These are phyloP conservation scores for Wickerhamomyces tratensis DNA, from an alignment of 805 yeast genomes.

Conservation along the genomic window DNA sequence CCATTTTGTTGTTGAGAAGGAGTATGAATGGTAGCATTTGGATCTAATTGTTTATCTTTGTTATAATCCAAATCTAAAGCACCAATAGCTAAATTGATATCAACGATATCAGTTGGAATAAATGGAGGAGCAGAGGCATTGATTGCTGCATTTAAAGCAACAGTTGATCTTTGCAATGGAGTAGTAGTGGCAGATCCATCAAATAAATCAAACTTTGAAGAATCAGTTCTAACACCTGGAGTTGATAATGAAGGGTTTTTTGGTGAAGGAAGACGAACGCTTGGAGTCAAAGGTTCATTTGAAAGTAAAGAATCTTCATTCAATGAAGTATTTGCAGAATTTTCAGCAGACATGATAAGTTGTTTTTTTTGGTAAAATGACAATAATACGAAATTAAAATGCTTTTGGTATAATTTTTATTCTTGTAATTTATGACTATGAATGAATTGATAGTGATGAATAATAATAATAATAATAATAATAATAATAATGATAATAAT, in stretches of 20 bases:
- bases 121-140: slow-evolving; percentile 17
- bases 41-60: too few relatives aligned
- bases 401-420: too few relatives aligned
- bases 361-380: too few relatives aligned
- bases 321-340: slow-evolving; percentile 10
- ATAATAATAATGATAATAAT: not conserved
- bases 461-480: not conserved
- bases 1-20: not conserved
- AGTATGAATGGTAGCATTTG: too few relatives aligned
- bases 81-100: slow-evolving; percentile 17
- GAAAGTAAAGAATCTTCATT: slow-evolving; percentile 4
- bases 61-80: slow-evolving; percentile 14
- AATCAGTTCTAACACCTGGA: slow-evolving; percentile 4
- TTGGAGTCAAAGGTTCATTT: slow-evolving; percentile 8
- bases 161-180: slow-evolving; percentile 16
- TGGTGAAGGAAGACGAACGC: slow-evolving; percentile 8
- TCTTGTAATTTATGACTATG: too few relatives aligned
- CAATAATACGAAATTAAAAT: too few relatives aligned
- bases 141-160: slow-evolving; percentile 7
- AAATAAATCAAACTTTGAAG: slow-evolving; percentile 13
- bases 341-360: slow-evolving; percentile 9
- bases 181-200: slow-evolving; percentile 7
- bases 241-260: slow-evolving; percentile 9
- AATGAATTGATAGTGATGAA: too few relatives aligned
- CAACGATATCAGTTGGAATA: slow-evolving; percentile 10